These are phyloP conservation scores for Lasiodiplodia citricola DNA, from an alignment of 2,329 filamentous ascomycete genomes.

Conservation along the genomic window DNA sequence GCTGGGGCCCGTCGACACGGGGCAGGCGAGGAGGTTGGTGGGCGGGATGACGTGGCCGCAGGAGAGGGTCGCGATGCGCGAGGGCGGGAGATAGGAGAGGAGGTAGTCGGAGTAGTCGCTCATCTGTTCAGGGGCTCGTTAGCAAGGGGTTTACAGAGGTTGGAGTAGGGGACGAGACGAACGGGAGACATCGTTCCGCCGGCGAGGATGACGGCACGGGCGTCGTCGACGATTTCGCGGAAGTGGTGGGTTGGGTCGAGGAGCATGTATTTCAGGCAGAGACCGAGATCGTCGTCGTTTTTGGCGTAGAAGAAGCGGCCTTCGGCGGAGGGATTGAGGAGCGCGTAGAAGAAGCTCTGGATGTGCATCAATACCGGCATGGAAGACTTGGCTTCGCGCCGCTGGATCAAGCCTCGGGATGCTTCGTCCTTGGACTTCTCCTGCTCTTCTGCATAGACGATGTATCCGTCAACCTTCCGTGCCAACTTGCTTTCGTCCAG, in stretches of 20 bases:
- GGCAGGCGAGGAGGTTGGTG: constrained; percentile 79
- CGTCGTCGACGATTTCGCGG: constrained; percentile 81
- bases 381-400: constrained; percentile 16
- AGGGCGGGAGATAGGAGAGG: constrained; percentile 72
- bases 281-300: constrained; percentile 43
- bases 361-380: constrained; percentile 66
- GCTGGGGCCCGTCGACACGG: constrained; percentile 60
- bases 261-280: constrained; percentile 76
- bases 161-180: constrained; percentile 32
- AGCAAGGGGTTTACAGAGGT: not conserved
- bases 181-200: constrained; percentile 96
- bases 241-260: constrained; percentile 93
- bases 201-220: constrained; percentile 85
- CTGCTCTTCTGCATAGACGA: constrained; percentile 63
- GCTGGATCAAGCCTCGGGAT: constrained; percentile 25
- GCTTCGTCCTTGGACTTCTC: constrained; percentile 32
- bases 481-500: constrained; percentile 91
- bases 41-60: constrained; percentile 93
- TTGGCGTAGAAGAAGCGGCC: constrained; percentile 64
- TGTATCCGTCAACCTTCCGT: constrained; percentile 92
- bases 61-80: constrained; percentile 78
- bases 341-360: constrained; percentile 72
- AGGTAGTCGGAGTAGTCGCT: constrained; percentile 86
- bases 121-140: constrained; percentile 57
- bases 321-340: constrained; percentile 82